Evolutionary conservation across 1,284 basidiomycete genomes (phyloP).

Genomic region (Flammula alnicola): DNA sequence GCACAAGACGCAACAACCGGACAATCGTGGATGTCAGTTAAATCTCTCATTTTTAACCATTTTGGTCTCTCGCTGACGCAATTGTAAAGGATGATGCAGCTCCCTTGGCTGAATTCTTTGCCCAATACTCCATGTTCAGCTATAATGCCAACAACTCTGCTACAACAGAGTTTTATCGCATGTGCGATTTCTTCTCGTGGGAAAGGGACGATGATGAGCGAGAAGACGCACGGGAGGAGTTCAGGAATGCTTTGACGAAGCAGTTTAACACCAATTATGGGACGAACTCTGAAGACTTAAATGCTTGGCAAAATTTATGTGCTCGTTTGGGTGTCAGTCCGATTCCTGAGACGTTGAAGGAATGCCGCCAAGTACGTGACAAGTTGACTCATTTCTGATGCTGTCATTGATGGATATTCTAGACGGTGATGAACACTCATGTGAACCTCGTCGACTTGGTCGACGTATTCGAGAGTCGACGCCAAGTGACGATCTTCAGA

Average conservation of each 20-base stretch:
- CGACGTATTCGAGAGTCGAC: conserved; percentile 11
- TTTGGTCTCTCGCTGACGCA: too few species aligned
- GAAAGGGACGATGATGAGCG: neutral
- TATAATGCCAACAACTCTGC: conserved; percentile 22
- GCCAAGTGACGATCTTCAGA: conserved; percentile 28
- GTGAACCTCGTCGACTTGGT: conserved; percentile 38
- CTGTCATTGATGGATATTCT: neutral
- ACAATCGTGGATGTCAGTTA: too few species aligned
- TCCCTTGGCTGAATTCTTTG: conserved; percentile 24
- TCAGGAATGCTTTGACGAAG: conserved; percentile 33
- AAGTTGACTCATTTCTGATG: neutral
- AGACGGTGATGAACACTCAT: conserved; percentile 29
- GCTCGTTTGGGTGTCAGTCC: conserved; percentile 16
- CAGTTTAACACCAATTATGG: conserved; percentile 42
- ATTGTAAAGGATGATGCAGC: too few species aligned
- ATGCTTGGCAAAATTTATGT: conserved; percentile 38
- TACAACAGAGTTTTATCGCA: conserved; percentile 27
- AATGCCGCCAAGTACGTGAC: conserved; percentile 14
- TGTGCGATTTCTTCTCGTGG: conserved; percentile 21
- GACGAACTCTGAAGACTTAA: conserved; percentile 32
- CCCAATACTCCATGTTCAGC: conserved; percentile 17
- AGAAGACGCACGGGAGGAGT: conserved; percentile 15
- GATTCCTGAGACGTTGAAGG: conserved; percentile 17
- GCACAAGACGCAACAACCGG: too few species aligned
- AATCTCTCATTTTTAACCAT: too few species aligned